Percentiles rank a stretch among this genome's conserved stretches.
Evolutionary conservation across 345 rosid species (phyloP).

Genomic region (Turritis glabra): DNA sequence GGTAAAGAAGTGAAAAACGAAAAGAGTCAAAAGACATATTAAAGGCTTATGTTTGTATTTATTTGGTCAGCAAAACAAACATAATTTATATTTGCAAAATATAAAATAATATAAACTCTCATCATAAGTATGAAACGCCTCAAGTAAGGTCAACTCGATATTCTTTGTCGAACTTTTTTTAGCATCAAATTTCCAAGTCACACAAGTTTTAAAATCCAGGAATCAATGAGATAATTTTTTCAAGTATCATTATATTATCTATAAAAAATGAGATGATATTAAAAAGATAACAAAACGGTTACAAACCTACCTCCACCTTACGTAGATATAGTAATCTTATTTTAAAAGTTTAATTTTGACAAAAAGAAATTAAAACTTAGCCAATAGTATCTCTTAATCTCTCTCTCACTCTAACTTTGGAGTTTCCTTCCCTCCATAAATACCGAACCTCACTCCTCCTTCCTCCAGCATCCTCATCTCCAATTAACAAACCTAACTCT

Average conservation of each 20-base stretch:
- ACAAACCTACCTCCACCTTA: slow-evolving; percentile 35
- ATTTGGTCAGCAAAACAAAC: slow-evolving; percentile 28
- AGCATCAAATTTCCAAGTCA: background rate
- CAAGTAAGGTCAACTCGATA: slow-evolving; percentile 27
- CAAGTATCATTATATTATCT: background rate
- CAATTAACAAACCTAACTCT: slow-evolving; percentile 32
- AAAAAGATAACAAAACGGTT: slow-evolving; percentile 20
- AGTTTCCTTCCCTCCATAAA: slow-evolving; percentile 38
- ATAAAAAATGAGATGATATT: background rate
- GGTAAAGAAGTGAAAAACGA: slow-evolving; percentile 2
- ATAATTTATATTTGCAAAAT: slow-evolving; percentile 10
- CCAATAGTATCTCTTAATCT: background rate
- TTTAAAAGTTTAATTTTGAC: background rate
- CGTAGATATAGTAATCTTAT: slow-evolving; percentile 24
- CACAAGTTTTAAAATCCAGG: background rate
- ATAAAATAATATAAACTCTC: background rate
- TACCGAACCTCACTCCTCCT: slow-evolving; percentile 33
- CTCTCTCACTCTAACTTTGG: slow-evolving; percentile 17
- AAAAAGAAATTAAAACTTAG: background rate
- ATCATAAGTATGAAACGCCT: slow-evolving; percentile 14
- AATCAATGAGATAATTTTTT: background rate
- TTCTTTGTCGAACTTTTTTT: background rate
- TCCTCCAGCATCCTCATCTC: slow-evolving; percentile 28
- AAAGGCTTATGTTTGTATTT: background rate
- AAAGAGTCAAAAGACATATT: slow-evolving; percentile 12